Conservation (phyloP, 805 yeast genomes). For the Ogataea salicorniae region DNA sequence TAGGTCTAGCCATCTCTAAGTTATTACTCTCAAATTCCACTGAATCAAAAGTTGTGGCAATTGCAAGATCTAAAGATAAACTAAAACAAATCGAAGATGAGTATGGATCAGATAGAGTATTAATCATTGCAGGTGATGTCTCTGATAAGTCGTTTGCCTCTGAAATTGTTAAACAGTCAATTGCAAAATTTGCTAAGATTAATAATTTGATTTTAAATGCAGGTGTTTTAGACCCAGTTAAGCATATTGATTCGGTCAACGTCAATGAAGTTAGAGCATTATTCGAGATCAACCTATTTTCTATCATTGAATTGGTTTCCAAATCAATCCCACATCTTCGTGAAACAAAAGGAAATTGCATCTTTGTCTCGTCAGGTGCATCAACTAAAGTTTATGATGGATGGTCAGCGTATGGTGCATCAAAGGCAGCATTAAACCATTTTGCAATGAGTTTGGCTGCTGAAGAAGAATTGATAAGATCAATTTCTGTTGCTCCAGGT, state of each 20-base stretch:
- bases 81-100: slow-evolving; percentile 32
- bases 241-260: slow-evolving; percentile 45
- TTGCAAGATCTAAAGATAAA: slow-evolving; percentile 59
- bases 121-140: slow-evolving; percentile 56
- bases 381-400: slow-evolving; percentile 58
- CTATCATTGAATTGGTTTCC: slow-evolving; percentile 57
- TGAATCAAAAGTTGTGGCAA: slow-evolving; percentile 50
- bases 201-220: slow-evolving; percentile 74
- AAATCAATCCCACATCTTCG: slow-evolving; percentile 53
- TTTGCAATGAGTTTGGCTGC: slow-evolving; percentile 59
- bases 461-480: slow-evolving; percentile 57
- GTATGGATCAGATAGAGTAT: slow-evolving; percentile 46
- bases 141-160: slow-evolving; percentile 35
- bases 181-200: slow-evolving; percentile 48
- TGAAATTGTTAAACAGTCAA: slow-evolving; percentile 40
- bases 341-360: slow-evolving; percentile 52
- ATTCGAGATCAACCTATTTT: slow-evolving; percentile 74
- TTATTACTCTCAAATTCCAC: slow-evolving; percentile 35
- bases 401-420: slow-evolving; percentile 90
- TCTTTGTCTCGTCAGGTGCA: slow-evolving; percentile 92
- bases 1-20: slow-evolving; percentile 73
- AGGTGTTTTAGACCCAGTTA: slow-evolving; percentile 78
- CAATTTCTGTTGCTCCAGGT: slow-evolving; percentile 86
- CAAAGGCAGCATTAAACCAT: slow-evolving; percentile 88
- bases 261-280: slow-evolving; percentile 54